Evolutionary conservation across 495 filamentous ascomycete species (phyloP).

Genomic region (Penicillium desertorum): DNA sequence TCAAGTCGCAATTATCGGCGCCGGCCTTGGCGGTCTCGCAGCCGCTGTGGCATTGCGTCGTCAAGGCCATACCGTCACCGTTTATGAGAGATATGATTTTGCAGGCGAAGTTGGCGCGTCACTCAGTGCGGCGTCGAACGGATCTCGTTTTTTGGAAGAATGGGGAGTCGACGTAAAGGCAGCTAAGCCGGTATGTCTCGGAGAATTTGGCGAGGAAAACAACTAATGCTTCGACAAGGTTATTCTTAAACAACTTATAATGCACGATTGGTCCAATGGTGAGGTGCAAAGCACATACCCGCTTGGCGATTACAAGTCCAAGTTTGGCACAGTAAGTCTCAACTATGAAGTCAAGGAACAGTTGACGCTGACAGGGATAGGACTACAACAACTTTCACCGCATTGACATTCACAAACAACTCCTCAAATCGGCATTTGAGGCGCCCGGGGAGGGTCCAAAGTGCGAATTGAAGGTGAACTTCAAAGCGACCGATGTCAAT

Average conservation of each 20-base stretch:
- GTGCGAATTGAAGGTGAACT: constrained; percentile 27
- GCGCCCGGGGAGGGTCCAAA: constrained; percentile 22
- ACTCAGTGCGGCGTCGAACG: constrained; percentile 30
- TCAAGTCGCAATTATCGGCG: constrained; percentile 48
- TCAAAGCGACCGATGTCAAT: constrained; percentile 24
- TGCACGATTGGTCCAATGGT: constrained; percentile 30
- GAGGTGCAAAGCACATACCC: constrained; percentile 29
- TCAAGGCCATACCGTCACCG: constrained; percentile 50
- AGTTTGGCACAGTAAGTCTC: constrained; percentile 27
- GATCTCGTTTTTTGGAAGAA: constrained; percentile 27
- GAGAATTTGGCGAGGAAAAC: too few species aligned
- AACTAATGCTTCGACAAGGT: constrained; percentile 14
- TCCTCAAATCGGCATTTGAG: constrained; percentile 30
- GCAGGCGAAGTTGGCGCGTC: constrained; percentile 34
- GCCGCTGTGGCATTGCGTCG: constrained; percentile 53
- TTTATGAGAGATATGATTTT: constrained; percentile 37
- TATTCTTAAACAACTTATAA: constrained; percentile 34
- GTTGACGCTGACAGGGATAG: too few species aligned
- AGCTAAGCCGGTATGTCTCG: constrained; percentile 26
- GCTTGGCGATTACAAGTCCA: constrained; percentile 31
- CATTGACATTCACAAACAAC: constrained; percentile 32
- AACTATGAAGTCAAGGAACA: too few species aligned
- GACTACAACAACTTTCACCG: constrained; percentile 37
- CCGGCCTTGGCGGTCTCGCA: constrained; percentile 54
- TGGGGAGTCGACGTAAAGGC: constrained; percentile 33